A percentile compares a stretch with the other conserved stretches of the same genome.
These are phyloP conservation scores for Talaromyces funiculosus DNA, from an alignment of 2,329 filamentous ascomycete species.

Conservation along the genomic window DNA sequence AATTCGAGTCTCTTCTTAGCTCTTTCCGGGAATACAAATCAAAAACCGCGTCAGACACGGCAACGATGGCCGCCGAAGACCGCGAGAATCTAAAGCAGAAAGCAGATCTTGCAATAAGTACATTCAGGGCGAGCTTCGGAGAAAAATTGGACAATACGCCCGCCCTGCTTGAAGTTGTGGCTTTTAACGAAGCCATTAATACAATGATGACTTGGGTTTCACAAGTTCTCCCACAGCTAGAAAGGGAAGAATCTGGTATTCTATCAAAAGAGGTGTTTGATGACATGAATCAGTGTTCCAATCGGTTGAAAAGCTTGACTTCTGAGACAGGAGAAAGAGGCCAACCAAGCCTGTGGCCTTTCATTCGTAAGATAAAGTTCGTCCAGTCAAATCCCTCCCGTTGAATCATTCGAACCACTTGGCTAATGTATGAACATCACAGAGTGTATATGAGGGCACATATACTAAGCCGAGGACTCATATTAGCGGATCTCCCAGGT, in stretches of 20 bases:
- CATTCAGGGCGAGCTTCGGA: constrained; percentile 7
- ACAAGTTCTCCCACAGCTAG: background rate
- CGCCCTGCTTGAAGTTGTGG: background rate
- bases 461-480: constrained; percentile 8
- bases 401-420: background rate
- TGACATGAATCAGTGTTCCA: constrained; percentile 5
- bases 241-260: background rate
- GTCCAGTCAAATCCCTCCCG: background rate
- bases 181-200: constrained; percentile 1
- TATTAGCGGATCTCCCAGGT: constrained; percentile 8
- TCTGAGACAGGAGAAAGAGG: constrained; percentile 7
- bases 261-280: constrained; percentile 3
- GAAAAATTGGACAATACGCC: background rate
- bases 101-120: constrained; percentile 1
- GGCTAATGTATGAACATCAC: background rate
- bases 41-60: background rate
- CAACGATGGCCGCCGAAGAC: background rate
- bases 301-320: constrained; percentile 6
- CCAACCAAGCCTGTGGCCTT: constrained; percentile 1
- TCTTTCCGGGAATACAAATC: background rate
- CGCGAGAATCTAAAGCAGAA: background rate
- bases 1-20: constrained; percentile 6
- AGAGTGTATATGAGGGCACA: constrained; percentile 8
- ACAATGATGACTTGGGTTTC: constrained; percentile 7
- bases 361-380: constrained; percentile 5